phyloP scores from a whole-genome alignment of 1,284 basidiomycete species.

The Ustilago shanxiensis region DNA sequence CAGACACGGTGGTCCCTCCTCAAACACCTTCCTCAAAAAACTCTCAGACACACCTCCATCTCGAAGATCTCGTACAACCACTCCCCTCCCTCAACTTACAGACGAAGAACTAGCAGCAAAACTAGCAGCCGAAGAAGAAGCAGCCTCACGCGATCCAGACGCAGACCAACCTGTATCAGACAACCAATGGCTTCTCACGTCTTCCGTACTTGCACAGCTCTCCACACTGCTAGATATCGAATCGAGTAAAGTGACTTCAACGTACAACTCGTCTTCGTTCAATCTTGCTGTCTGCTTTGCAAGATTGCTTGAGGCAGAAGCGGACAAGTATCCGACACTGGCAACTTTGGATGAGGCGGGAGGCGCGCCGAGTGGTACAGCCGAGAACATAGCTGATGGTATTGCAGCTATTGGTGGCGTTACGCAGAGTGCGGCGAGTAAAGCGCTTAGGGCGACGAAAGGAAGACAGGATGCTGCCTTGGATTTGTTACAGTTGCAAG shows the following conservation, averaged over 20 bases:
- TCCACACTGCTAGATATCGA: constrained; percentile 58
- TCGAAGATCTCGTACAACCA: constrained; percentile 8
- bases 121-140: constrained; percentile 57
- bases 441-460: constrained; percentile 58
- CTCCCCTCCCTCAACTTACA: constrained; percentile 25
- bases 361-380: constrained; percentile 42
- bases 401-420: constrained; percentile 47
- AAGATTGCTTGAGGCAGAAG: constrained; percentile 47
- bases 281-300: constrained; percentile 56
- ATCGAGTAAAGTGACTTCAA: constrained; percentile 39
- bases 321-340: constrained; percentile 42
- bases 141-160: constrained; percentile 34
- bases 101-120: constrained; percentile 59
- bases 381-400: constrained; percentile 34
- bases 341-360: constrained; percentile 38
- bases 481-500: constrained; percentile 62
- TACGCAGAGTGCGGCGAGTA: constrained; percentile 17
- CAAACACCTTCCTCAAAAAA: constrained; percentile 21
- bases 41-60: constrained; percentile 6
- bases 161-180: constrained; percentile 51
- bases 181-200: constrained; percentile 67
- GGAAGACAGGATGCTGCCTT: constrained; percentile 63
- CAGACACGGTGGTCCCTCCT: constrained; percentile 45
- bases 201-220: constrained; percentile 64
- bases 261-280: constrained; percentile 58